Evolutionary conservation across 2,329 filamentous ascomycete species (phyloP).

Genomic region (Ceratocystis papillata): DNA sequence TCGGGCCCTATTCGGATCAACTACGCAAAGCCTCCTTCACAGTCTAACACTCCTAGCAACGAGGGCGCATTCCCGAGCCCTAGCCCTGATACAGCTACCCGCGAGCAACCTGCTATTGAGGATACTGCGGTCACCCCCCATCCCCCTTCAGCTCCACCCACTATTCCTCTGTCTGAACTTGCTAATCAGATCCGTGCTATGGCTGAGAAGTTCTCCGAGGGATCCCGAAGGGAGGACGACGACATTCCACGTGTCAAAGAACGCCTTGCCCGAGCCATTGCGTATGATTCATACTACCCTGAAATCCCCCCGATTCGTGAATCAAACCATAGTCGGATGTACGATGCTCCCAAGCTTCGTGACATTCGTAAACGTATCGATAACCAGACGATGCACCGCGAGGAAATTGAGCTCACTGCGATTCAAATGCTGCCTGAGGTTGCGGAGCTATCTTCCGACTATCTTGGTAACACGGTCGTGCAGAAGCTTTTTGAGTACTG

Average conservation of each 20-base stretch:
- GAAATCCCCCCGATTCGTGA: constrained; percentile 88
- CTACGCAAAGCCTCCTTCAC: constrained; percentile 89
- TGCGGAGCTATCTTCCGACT: constrained; percentile 87
- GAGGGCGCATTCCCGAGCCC: constrained; percentile 83
- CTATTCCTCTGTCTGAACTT: constrained; percentile 66
- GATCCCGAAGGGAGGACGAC: constrained; percentile 67
- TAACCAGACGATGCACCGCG: constrained; percentile 73
- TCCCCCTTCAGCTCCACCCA: constrained; percentile 38
- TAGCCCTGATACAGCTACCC: constrained; percentile 73
- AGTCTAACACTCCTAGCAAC: constrained; percentile 77
- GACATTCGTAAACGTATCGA: constrained; percentile 97
- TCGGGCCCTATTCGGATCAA: constrained; percentile 91
- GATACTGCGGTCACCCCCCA: constrained; percentile 8
- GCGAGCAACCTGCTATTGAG: constrained; percentile 30
- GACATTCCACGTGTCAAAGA: constrained; percentile 48
- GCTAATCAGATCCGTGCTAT: constrained; percentile 75
- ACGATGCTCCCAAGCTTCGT: constrained; percentile 86
- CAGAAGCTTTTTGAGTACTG: constrained; percentile 98
- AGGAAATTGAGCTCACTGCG: constrained; percentile 87
- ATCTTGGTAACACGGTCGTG: constrained; percentile 97
- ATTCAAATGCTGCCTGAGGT: constrained; percentile 94
- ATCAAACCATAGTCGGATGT: constrained; percentile 74
- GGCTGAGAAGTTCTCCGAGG: constrained; percentile 62
- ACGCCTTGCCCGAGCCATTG: constrained; percentile 66
- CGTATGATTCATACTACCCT: constrained; percentile 58